Percentiles rank a stretch among this genome's conserved stretches.
Conservation (phyloP, 192 early-diverging fungal species). For the Coemansia erecta region DNA sequence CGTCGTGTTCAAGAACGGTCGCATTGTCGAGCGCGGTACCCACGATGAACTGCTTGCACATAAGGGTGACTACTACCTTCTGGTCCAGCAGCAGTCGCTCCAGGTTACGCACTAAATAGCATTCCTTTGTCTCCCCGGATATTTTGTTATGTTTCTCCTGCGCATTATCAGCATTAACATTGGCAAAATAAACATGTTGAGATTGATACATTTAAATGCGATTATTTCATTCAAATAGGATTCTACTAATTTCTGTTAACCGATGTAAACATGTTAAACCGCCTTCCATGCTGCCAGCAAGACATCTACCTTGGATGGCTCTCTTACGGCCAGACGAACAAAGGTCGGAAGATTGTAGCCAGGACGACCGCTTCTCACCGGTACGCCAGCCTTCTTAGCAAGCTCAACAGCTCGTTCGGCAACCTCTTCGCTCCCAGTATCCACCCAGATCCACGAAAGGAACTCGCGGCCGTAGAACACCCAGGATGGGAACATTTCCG, state of each 20-base stretch:
- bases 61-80: slow-evolving; percentile 40
- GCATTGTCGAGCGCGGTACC: slow-evolving; percentile 50
- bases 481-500: slow-evolving; percentile 55
- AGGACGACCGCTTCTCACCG: slow-evolving; percentile 73
- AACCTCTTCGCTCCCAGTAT: slow-evolving; percentile 58
- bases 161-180: too few relatives aligned
- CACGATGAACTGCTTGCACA: slow-evolving; percentile 47
- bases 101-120: slow-evolving; percentile 3
- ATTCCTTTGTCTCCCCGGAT: neutral
- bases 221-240: too few relatives aligned
- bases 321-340: slow-evolving; percentile 77
- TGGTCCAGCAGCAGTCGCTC: slow-evolving; percentile 5
- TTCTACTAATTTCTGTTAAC: too few relatives aligned
- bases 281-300: slow-evolving; percentile 70
- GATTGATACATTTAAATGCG: too few relatives aligned
- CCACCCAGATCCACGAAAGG: slow-evolving; percentile 87
- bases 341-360: slow-evolving; percentile 74
- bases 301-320: slow-evolving; percentile 65
- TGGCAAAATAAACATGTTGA: neutral
- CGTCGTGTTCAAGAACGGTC: too few relatives aligned
- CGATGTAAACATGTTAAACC: slow-evolving; percentile 21
- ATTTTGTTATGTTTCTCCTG: neutral
- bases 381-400: slow-evolving; percentile 77
- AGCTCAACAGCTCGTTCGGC: slow-evolving; percentile 64
- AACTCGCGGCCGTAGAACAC: slow-evolving; percentile 70